These are phyloP conservation scores for Coffea canephora DNA, from an alignment of 257 asterid genomes.

Conservation along the genomic window DNA sequence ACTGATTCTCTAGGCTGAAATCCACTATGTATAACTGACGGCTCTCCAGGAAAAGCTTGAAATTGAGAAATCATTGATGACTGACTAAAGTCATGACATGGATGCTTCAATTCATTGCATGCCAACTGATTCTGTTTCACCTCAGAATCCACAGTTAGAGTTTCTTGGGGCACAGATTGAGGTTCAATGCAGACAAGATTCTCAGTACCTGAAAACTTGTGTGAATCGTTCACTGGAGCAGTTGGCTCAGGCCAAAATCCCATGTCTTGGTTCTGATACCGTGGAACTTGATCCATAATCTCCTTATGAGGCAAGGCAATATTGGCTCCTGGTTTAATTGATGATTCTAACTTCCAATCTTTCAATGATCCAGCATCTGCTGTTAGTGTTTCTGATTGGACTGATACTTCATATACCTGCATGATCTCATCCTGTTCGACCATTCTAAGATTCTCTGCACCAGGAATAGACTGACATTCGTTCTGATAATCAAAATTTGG, in stretches of 20 bases:
- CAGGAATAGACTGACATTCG: conserved; percentile 25
- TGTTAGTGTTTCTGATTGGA: conserved; percentile 30
- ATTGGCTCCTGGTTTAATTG: conserved; percentile 13
- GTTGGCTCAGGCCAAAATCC: conserved; percentile 16
- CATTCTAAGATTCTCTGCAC: conserved; percentile 47
- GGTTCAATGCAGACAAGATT: conserved; percentile 23
- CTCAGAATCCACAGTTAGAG: conserved; percentile 13
- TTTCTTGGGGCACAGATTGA: conserved; percentile 13
- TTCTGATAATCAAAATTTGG: conserved; percentile 18
- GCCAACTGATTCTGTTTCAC: conserved; percentile 24
- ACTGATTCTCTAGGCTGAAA: conserved; percentile 12
- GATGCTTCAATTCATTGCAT: conserved; percentile 15
- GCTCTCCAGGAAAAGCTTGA: neutral
- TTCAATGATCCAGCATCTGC: conserved; percentile 24
- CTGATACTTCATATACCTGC: conserved; percentile 59
- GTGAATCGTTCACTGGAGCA: conserved; percentile 9
- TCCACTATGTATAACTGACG: neutral
- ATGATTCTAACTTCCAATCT: conserved; percentile 22
- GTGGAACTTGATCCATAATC: conserved; percentile 15
- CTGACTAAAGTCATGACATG: conserved; percentile 14
- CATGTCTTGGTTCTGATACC: conserved; percentile 8
- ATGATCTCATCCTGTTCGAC: conserved; percentile 68
- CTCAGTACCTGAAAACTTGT: conserved; percentile 12
- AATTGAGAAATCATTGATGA: neutral
- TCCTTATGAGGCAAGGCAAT: conserved; percentile 12